phyloP scores from a whole-genome alignment of 23 red algal genomes.

The Pyropia yezoensis region DNA sequence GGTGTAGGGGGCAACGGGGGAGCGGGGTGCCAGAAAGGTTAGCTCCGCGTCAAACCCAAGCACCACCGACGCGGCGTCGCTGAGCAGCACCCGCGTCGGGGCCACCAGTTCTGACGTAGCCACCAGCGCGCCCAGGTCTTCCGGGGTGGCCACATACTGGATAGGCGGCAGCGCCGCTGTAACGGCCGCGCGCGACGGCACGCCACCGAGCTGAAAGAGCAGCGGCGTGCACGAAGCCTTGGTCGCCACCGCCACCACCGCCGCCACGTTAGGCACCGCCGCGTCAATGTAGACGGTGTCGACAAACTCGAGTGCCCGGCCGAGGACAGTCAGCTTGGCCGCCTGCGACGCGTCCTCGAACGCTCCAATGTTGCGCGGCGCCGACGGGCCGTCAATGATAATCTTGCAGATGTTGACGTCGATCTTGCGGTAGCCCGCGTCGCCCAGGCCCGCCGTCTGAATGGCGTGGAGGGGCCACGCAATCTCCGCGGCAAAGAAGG shows the following conservation, averaged over 20 bases:
- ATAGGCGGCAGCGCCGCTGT: too few relatives aligned
- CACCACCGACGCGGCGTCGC: too few relatives aligned
- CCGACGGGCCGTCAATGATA: conserved; percentile 31
- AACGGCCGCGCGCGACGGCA: too few relatives aligned
- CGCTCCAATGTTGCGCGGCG: conserved; percentile 6
- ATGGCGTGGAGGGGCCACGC: conserved; percentile 43
- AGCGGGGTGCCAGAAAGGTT: too few relatives aligned
- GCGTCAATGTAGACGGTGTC: conserved; percentile 39
- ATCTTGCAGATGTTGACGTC: conserved; percentile 76
- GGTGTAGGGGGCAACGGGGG: too few relatives aligned
- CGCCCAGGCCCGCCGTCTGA: conserved; percentile 2
- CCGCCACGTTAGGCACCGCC: background rate
- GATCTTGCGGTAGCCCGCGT: conserved; percentile 17
- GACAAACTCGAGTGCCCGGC: conserved; percentile 7
- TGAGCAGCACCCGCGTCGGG: too few relatives aligned
- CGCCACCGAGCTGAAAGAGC: too few relatives aligned
- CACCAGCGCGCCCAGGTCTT: too few relatives aligned
- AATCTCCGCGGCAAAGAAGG: conserved; percentile 47
- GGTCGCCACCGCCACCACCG: background rate
- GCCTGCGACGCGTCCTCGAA: conserved; percentile 8
- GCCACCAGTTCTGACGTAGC: too few relatives aligned
- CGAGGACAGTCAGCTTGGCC: conserved; percentile 2
- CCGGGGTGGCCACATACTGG: too few relatives aligned
- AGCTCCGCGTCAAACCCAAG: too few relatives aligned
- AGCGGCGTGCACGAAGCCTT: too few relatives aligned